Base-by-base conservation (phyloP, 768 basidiomycete species). In the Leccinellum albellum region DNA sequence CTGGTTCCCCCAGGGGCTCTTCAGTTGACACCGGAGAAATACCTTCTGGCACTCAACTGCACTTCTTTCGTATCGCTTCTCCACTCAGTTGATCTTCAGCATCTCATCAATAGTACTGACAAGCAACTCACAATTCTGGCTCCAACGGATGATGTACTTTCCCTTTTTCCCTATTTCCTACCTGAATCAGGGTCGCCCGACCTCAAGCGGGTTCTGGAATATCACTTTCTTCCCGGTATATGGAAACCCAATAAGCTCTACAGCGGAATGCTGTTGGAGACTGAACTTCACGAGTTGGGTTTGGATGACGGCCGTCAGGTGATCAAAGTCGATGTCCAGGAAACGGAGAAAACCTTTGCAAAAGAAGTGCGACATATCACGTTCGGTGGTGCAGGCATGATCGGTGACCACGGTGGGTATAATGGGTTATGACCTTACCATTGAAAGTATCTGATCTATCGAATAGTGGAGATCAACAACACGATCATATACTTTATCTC, bases 11-110 rank as follows among this genome's bases (percentile, higher is more conserved):
- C 82, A 3, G 86, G 84, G 15, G 80, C 89, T 46, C 81, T 96
- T 23, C 78, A 84, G 58, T 75, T 94, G 45, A 98, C 95, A 4
- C 89, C 95, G 17, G 97, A 98, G 76, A 98, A 98, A 73, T 93
- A 89, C 62, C 87, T 99, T 17, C 83, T 98, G 10, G 86, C 91
- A 3, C 80, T 98, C 58, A 92, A 97, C 68, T 97, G 95, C 74
- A 89, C 91, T 2, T 81, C 82, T 29, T 98, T 98, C 70, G 90
- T 98, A 52, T 87, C 88, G 6, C 78, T 98, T 23, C 76, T 99
- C 26, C 93, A 91, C 61, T 89, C 91, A 3, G 91, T 90, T 29
- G 78, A 89, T 59, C 82, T 99, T 58, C 80, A 76, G 0, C 71
- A 76, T 46, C 78, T 91, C 60, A 80, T 92, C 73, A 90, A 91